These are phyloP conservation scores for Trametes elegans DNA, from an alignment of 768 basidiomycete genomes.

Conservation along the genomic window DNA sequence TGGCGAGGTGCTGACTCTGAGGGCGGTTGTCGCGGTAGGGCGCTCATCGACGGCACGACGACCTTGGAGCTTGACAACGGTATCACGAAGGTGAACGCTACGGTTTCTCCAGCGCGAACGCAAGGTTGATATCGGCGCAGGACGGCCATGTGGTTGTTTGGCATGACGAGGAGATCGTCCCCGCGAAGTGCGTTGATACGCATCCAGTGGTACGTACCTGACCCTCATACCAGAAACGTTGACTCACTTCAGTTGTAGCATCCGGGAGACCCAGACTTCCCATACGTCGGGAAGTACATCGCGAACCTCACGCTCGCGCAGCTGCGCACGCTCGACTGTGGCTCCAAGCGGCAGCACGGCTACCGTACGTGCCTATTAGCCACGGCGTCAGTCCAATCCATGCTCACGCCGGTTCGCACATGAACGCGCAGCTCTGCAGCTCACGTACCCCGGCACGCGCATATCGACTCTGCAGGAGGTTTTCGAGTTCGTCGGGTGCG, in stretches of 20 bases:
- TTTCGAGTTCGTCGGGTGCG: constrained; percentile 74
- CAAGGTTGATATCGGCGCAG: constrained; percentile 33
- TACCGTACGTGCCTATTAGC: constrained; percentile 58
- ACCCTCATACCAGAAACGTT: background rate
- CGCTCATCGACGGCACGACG: constrained; percentile 69
- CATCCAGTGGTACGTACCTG: constrained; percentile 49
- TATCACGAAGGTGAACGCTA: constrained; percentile 55
- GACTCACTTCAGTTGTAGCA: constrained; percentile 36
- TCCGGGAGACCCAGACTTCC: constrained; percentile 57
- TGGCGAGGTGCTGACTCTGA: background rate
- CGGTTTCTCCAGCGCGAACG: background rate
- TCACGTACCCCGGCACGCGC: constrained; percentile 63
- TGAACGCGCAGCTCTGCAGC: constrained; percentile 49
- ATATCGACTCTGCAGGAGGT: constrained; percentile 74
- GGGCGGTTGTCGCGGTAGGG: constrained; percentile 42
- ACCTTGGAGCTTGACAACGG: constrained; percentile 81
- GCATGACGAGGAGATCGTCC: constrained; percentile 69
- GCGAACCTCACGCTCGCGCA: constrained; percentile 79
- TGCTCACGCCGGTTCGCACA: background rate
- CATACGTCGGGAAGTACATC: constrained; percentile 75
- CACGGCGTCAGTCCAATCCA: background rate
- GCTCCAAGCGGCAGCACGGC: constrained; percentile 56
- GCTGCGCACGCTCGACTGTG: constrained; percentile 79
- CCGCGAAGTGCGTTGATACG: constrained; percentile 70
- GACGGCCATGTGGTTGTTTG: constrained; percentile 78